These are phyloP conservation scores for Fusarium marasasianum DNA, from an alignment of 2,329 filamentous ascomycete genomes.

Conservation along the genomic window DNA sequence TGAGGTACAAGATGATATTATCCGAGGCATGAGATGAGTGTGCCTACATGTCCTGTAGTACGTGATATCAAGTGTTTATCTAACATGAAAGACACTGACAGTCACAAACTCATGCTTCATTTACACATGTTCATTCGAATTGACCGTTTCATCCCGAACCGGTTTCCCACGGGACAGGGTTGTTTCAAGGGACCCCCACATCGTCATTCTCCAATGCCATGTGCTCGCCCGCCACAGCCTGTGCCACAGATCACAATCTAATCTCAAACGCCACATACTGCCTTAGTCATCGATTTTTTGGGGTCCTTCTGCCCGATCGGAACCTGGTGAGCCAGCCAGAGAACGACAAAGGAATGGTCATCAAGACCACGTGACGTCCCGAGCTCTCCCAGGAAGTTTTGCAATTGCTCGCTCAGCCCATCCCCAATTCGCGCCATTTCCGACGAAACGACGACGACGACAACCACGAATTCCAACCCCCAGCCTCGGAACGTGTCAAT, in stretches of 20 bases:
- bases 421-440: slow-evolving; percentile 49
- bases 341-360: slow-evolving; percentile 41
- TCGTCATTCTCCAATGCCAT: slow-evolving; percentile 4
- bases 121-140: neutral
- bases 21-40: slow-evolving; percentile 9
- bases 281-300: slow-evolving; percentile 3
- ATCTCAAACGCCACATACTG: neutral
- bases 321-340: slow-evolving; percentile 23
- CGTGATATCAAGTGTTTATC: neutral
- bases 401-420: slow-evolving; percentile 44
- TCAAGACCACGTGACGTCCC: slow-evolving; percentile 49
- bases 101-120: neutral
- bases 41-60: neutral
- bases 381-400: slow-evolving; percentile 46
- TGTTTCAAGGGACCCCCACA: slow-evolving; percentile 31
- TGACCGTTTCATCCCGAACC: slow-evolving; percentile 39
- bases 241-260: neutral
- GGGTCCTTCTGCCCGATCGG: slow-evolving; percentile 29
- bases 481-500: slow-evolving; percentile 41
- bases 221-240: neutral
- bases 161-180: slow-evolving; percentile 39
- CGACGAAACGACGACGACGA: slow-evolving; percentile 40
- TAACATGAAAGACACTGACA: neutral
- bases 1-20: neutral
- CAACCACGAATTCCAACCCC: slow-evolving; percentile 29